Conservation (phyloP, 495 filamentous ascomycete species). For the Penicillium samsonianum region DNA sequence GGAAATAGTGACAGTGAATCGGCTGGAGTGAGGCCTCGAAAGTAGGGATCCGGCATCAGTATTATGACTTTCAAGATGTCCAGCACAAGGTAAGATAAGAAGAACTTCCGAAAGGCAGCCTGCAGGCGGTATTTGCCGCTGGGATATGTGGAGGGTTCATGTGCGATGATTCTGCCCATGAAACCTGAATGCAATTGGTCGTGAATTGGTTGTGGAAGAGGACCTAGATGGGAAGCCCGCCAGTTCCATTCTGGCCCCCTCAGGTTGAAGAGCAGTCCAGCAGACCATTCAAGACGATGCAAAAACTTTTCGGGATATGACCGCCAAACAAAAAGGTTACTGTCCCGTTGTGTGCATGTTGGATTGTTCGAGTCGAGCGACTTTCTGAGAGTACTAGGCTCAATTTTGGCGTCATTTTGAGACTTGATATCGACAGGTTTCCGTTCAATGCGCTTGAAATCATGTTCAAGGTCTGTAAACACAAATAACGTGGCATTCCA, state of each 20-base stretch:
- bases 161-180: conserved; percentile 4
- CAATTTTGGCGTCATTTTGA: neutral
- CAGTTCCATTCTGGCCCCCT: conserved; percentile 80
- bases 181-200: conserved; percentile 36
- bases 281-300: conserved; percentile 70
- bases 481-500: conserved; percentile 65
- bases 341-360: neutral
- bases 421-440: neutral
- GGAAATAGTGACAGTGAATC: conserved; percentile 47
- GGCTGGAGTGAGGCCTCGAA: conserved; percentile 45
- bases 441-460: conserved; percentile 65
- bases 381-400: neutral
- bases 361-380: neutral
- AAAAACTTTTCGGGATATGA: conserved; percentile 62
- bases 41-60: conserved; percentile 74
- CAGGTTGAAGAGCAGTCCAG: conserved; percentile 68
- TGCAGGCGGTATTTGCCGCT: conserved; percentile 49
- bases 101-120: conserved; percentile 45
- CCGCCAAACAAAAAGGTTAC: conserved; percentile 60
- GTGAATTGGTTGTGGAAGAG: conserved; percentile 54
- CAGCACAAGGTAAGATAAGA: conserved; percentile 60
- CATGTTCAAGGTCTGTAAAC: conserved; percentile 63
- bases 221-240: conserved; percentile 59
- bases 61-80: conserved; percentile 64
- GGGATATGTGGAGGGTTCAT: conserved; percentile 11